phyloP scores from a whole-genome alignment of 257 asterid genomes.

The Fraxinus excelsior region DNA sequence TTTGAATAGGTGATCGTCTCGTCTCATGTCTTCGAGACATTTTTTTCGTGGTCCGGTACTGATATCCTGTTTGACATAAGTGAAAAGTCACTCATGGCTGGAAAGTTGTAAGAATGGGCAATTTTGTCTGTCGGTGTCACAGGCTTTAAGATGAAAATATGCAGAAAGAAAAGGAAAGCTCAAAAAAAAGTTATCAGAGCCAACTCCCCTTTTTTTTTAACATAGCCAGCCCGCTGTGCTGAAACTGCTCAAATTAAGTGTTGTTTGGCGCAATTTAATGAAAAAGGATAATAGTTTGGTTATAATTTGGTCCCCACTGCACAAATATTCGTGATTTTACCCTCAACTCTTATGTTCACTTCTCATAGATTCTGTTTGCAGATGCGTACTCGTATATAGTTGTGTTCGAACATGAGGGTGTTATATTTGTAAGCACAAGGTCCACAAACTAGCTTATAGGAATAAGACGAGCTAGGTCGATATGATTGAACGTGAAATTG shows the following conservation, averaged over 20 bases:
- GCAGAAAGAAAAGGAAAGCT: neutral
- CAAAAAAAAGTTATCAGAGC: neutral
- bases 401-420: too few species aligned
- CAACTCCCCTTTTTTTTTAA: neutral
- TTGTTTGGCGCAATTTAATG: neutral
- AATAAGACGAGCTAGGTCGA: too few species aligned
- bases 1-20: too few species aligned
- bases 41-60: too few species aligned
- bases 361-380: neutral
- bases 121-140: too few species aligned
- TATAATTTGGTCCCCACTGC: neutral
- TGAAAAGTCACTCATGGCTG: too few species aligned
- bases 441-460: too few species aligned
- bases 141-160: neutral
- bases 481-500: too few species aligned
- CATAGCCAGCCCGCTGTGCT: neutral
- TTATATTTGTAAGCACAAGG: too few species aligned
- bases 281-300: neutral
- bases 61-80: too few species aligned
- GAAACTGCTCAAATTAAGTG: neutral
- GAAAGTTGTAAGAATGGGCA: too few species aligned
- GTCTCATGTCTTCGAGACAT: too few species aligned
- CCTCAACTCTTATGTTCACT: neutral
- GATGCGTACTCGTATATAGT: neutral
- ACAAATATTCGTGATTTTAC: neutral